Percentiles rank a stretch among this genome's conserved stretches.
Conservation (phyloP, 2,329 filamentous ascomycete species). For the Fusarium concolor region DNA sequence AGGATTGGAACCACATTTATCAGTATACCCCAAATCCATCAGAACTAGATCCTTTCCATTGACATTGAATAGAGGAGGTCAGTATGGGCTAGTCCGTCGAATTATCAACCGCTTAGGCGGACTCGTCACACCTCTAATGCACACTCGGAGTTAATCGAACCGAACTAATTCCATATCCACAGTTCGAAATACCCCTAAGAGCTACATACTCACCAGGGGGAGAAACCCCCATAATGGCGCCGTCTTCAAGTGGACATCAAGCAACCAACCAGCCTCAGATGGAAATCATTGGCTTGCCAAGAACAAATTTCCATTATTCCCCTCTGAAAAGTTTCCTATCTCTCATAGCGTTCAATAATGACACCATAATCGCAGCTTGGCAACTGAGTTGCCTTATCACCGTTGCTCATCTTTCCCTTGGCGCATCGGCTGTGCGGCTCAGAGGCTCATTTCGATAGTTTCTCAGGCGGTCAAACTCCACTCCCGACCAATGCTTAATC, state of each 20-base stretch:
- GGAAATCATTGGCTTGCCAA: slow-evolving; percentile 16
- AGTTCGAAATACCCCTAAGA: not conserved
- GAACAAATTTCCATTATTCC: slow-evolving; percentile 20
- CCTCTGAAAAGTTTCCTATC: slow-evolving; percentile 13
- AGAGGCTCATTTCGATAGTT: slow-evolving; percentile 27
- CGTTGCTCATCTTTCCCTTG: slow-evolving; percentile 16
- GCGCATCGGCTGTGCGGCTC: slow-evolving; percentile 29
- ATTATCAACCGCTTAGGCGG: not conserved
- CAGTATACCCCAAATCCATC: not conserved
- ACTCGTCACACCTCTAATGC: not conserved
- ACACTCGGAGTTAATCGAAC: slow-evolving; percentile 3
- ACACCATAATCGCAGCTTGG: slow-evolving; percentile 15
- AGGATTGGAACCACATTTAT: not conserved
- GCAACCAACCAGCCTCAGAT: not conserved
- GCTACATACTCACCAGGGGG: not conserved
- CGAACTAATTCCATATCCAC: not conserved
- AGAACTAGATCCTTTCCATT: not conserved
- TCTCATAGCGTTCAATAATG: slow-evolving; percentile 6
- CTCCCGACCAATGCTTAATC: slow-evolving; percentile 43
- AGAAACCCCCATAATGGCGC: not conserved
- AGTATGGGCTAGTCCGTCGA: not conserved
- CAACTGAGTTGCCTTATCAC: not conserved
- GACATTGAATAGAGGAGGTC: too few relatives aligned
- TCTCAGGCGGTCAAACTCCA: slow-evolving; percentile 19
- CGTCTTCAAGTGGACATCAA: slow-evolving; percentile 2